A percentile compares a stretch with the other conserved stretches of the same genome.
Conservation (phyloP, 2,329 filamentous ascomycete genomes). For the Gaeumannomyces tritici region DNA sequence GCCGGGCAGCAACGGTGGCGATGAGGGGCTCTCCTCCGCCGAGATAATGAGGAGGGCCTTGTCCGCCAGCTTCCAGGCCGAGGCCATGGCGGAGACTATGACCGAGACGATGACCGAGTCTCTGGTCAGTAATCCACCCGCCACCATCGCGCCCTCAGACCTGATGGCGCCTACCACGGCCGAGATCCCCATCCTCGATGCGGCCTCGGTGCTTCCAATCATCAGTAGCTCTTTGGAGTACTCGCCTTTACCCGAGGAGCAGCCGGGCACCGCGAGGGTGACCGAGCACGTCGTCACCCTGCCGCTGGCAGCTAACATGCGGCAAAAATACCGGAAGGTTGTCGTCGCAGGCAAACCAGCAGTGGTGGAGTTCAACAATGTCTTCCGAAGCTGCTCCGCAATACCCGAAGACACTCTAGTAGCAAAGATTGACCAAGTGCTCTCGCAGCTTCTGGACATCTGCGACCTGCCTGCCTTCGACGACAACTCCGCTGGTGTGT, state of each 20-base stretch:
- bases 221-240: neutral
- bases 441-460: conserved; percentile 40
- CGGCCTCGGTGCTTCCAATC: neutral
- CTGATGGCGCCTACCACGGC: conserved; percentile 2
- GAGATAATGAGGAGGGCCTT: neutral
- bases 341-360: conserved; percentile 32
- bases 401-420: conserved; percentile 29
- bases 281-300: conserved; percentile 45
- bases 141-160: conserved; percentile 7
- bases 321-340: conserved; percentile 39
- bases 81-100: neutral
- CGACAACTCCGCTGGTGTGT: conserved; percentile 32
- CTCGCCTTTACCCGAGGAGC: conserved; percentile 5
- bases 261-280: neutral
- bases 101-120: neutral
- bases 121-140: neutral
- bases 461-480: conserved; percentile 48
- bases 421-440: conserved; percentile 38
- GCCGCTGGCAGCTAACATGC: conserved; percentile 42
- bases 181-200: neutral
- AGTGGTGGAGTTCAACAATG: conserved; percentile 33
- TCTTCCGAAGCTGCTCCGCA: conserved; percentile 26
- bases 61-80: neutral
- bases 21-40: neutral
- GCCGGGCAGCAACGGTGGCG: neutral